Base-by-base conservation (phyloP, 2,329 filamentous ascomycete genomes). In the Pseudogymnoascus sp. region DNA sequence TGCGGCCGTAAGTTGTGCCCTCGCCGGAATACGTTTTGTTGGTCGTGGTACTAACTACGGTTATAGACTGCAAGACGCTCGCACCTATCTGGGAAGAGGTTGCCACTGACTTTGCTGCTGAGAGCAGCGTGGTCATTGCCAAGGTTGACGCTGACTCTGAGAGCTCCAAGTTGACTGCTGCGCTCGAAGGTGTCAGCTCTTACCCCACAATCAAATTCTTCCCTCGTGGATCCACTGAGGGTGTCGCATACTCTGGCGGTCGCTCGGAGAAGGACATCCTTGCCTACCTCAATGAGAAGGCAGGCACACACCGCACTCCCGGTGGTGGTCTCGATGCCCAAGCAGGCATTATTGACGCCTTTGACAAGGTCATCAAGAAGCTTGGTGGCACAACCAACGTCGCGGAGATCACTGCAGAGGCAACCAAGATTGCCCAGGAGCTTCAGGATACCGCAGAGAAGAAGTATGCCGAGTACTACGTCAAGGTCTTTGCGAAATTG, bases 151-250 rank as follows among this genome's bases (percentile, higher is more conserved):
- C 91, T 73, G 93, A 99, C 78, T 86, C 89, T 31, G 87, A 90
- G 71, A 91, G 91, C 77, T 86, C 88, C 76, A 97, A 96, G 79
- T 83, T 84, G 50, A 86, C 87, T 60, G 88, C 92, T 61, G 78
- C 85, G 73, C 86, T 87, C 61, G 87, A 95, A 74, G 91, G 87
- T 66, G 85, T 99, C 69, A 83, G 83, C 63, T 91, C 89, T 36
- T 99, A 96, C 83, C 95, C 95, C 60, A 99, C 95, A 67, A 96
- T 99, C 82, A 96, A 96, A 81, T 99, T 88, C 85, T 99, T 97
- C 84, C 85, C 91, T 69, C 89, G 89, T 76, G 93, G 92, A 70
- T 90, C 87, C 73, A 89, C 83, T 67, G 86, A 89, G 73, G 76
- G 86, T 53, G 82, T 87, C 70, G 74, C 80, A 53, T 99, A 97